Evolutionary conservation across 345 rosid species (phyloP), one percentile per base, ranked within the genome.

Genomic region (Trapa bicornis): DNA sequence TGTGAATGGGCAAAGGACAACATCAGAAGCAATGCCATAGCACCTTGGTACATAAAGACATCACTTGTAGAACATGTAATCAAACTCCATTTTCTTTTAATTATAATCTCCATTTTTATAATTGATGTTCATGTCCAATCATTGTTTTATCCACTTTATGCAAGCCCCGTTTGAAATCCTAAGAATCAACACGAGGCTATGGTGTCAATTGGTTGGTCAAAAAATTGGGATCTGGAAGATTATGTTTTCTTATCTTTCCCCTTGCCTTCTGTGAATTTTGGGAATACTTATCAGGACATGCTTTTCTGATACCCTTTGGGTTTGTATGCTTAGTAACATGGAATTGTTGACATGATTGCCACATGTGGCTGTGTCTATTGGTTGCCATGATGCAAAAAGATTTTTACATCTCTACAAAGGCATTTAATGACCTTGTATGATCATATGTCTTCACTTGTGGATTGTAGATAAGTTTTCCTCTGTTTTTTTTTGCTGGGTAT

Each of bases 1-100:
- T 92, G 96, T 16, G 96, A 89, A 66, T 86, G 98, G 98, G 96
- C 98, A 16, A 79, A 77, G 11, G 98, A 89, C 82, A 89, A 92
- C 65, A 92, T 89, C 73, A 85, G 96, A 77, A 80, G 81, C 43
- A 92, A 92, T 70, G 61, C 75, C 45, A 90, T 92, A 47, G 95
- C 96, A 6, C 98, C 96, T 1, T 89, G 96, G 96, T 92, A 83
- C 67, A 92, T 60, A 79, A 86, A 60, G 74, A 92, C 98, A 76
- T 80, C 96, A 0, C 88, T 89, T 8, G 96, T 86, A 38, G 83
- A 89, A 74, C 60, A 69, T 65, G 96, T 92, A 87, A 74, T 67
- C 6, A 32, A 74, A 65, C 48, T 15, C 42, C 45, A 0, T 32
- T 39, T 13, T 29, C 47, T 16, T 53, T 37, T 22, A 65, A 47